Base-by-base conservation (phyloP, 805 yeast species). In the Myxozyma nipponensis region DNA sequence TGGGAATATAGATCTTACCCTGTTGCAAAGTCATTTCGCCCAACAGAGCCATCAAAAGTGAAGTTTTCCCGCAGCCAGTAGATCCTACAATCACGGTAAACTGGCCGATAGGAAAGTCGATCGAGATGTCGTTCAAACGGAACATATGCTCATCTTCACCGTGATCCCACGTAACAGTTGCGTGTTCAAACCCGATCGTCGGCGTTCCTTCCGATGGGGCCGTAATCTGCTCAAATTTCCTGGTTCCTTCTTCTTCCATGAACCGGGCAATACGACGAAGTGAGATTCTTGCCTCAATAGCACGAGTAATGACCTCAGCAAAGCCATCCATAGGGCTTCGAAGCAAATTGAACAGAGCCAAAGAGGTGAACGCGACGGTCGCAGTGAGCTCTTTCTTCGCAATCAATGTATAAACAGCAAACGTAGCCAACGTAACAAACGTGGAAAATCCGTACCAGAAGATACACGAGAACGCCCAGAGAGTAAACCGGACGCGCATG, bases 21-120 rank as follows among this genome's bases (percentile, higher is more conserved):
- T 44, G 24, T 30, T 58, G 32, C 23, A 58, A 47, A 0, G 69
- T 66, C 95, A 88, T 88, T 70, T 88, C 96, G 65, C 95, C 96
- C 41, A 89, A 73, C 44, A 88, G 72, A 5, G 95, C 95, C 72
- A 86, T 73, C 50, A 88, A 72, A 53, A 88, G 69, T 0, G 96
- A 87, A 3, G 95, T 82, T 65, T 88, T 89, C 68, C 96, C 96
- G 1, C 93, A 70, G 50, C 96, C 96, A 19, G 95, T 88, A 9
- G 93, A 81, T 24, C 96, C 96, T 60, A 85, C 78, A 49, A 88
- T 73, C 17, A 88, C 86, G 58, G 86, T 86, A 62, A 88, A 72
- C 66, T 84, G 79, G 15, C 86, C 90, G 23, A 75, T 68, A 56
- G 76, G 74, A 67, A 88, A 88, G 19, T 74, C 74, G 52, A 86